Base-by-base conservation (phyloP, 768 basidiomycete genomes). In the Suillus sp. region DNA sequence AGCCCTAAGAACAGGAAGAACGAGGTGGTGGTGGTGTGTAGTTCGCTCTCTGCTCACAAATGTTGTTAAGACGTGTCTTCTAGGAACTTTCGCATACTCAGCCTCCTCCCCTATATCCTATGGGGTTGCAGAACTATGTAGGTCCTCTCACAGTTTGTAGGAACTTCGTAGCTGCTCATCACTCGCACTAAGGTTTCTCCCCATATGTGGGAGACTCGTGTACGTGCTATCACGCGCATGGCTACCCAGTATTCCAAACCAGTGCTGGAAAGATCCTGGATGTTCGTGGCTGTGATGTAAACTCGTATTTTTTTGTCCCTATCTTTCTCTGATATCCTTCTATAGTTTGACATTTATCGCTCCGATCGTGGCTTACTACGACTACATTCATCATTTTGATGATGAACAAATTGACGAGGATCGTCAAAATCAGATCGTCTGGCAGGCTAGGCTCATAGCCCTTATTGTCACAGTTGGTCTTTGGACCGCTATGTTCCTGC, bases 161-260 rank as follows among this genome's bases (percentile, higher is more conserved):
- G 8, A 57, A 38, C 11, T 7, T 40, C 27, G 11, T 27, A 22
- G 25, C 27, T 42, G 25, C 61, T 54, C 16, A 45, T 55, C 55
- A 3, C 30, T 35, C 38, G 30, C 42, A 27, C 13, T 37, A 53
- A 85, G 81, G 73, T 84, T 62, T 69, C 78, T 6, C 72, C 75
- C 4, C 79, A 80, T 56, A 74, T 73, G 6, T 86, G 84, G 85
- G 75, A 72, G 38, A 67, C 67, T 10, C 79, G 85, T 35, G 61
- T 84, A 38, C 72, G 77, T 34, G 68, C 73, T 11, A 75, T 85
- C 48, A 69, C 73, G 7, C 68, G 68, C 22, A 64, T 78, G 34
- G 76, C 78, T 18, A 74, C 75, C 14, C 78, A 74, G 7, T 84
- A 80, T 67, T 74, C 78, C 66, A 79, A 79, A 57, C 82, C 81